Evolutionary conservation across 2,329 filamentous ascomycete genomes (phyloP), one percentile per base, ranked within the genome.

Genomic region (Alternaria panax): DNA sequence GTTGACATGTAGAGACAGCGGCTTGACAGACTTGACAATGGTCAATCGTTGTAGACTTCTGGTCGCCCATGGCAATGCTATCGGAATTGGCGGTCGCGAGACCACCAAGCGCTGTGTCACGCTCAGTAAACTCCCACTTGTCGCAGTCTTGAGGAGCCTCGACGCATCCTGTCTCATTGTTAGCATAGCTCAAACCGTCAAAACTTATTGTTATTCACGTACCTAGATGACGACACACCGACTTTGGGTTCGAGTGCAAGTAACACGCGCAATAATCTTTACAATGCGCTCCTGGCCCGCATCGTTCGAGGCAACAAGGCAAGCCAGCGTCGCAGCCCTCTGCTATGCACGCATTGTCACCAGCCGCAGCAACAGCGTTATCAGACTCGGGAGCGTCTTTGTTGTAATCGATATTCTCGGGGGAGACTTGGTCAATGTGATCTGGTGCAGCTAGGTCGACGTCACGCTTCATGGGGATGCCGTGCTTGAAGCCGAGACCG

Each of bases 91-190:
- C 30, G 3, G 30, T 48, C 20, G 32, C 30, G 1, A 30, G 30
- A 34, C 20, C 45, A 34, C 20, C 18, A 18, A 16, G 22, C 18
- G 48, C 34, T 2, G 16, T 51, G 48, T 51, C 48, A 32, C 24
- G 34, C 18, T 51, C 24, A 24, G 48, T 36, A 16, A 28, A 27
- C 16, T 51, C n/a, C 48, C 48, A 51, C n/a, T 28, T 36, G 18
- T 40, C 48, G 48, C 48, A 40, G 7, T 40, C 48, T 28, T 51
- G 30, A 28, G 48, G 48, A 27, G 48, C 48, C 32, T 51, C 24
- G 34, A 51, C 48, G 34, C 48, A 51, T 18, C 32, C 48, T 51
- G 28, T 36, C 20, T 16, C 25, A 48, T 6, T n/a, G 20, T 48
- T 36, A 48, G 28, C 14, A 47, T 22, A 24, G 14, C 8, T 24